These are phyloP conservation scores for Aureobasidium zeae DNA, from an alignment of 2,329 filamentous ascomycete genomes.

Conservation along the genomic window DNA sequence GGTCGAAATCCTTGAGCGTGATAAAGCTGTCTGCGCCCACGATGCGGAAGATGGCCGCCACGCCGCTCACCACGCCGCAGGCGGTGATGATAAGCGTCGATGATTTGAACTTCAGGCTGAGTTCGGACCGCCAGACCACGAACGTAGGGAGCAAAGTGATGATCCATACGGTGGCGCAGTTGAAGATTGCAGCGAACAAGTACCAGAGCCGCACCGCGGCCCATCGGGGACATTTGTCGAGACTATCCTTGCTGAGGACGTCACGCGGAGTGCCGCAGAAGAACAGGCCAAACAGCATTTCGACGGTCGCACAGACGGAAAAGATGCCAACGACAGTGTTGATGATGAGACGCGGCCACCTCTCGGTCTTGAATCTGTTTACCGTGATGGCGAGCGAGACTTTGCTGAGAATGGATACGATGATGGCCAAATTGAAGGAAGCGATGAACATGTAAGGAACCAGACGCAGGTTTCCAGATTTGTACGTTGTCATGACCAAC, in stretches of 20 bases:
- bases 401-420: conserved; percentile 35
- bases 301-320: conserved; percentile 24
- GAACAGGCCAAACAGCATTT: conserved; percentile 25
- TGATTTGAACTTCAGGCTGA: conserved; percentile 33
- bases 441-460: conserved; percentile 21
- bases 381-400: conserved; percentile 39
- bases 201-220: conserved; percentile 19
- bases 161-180: conserved; percentile 30
- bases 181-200: conserved; percentile 25
- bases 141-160: conserved; percentile 33
- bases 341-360: conserved; percentile 30
- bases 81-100: conserved; percentile 34
- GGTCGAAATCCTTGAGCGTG: conserved; percentile 20
- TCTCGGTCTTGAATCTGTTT: conserved; percentile 33
- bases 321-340: conserved; percentile 25
- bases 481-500: background rate
- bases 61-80: conserved; percentile 27
- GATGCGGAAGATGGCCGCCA: conserved; percentile 22
- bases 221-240: conserved; percentile 19
- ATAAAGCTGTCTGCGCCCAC: conserved; percentile 19
- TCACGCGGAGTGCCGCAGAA: conserved; percentile 25
- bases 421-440: conserved; percentile 32
- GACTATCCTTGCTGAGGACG: conserved; percentile 19
- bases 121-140: conserved; percentile 33
- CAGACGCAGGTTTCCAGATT: background rate